Conservation (phyloP, 2,329 filamentous ascomycete species). For the Talaromyces rugulosus region DNA sequence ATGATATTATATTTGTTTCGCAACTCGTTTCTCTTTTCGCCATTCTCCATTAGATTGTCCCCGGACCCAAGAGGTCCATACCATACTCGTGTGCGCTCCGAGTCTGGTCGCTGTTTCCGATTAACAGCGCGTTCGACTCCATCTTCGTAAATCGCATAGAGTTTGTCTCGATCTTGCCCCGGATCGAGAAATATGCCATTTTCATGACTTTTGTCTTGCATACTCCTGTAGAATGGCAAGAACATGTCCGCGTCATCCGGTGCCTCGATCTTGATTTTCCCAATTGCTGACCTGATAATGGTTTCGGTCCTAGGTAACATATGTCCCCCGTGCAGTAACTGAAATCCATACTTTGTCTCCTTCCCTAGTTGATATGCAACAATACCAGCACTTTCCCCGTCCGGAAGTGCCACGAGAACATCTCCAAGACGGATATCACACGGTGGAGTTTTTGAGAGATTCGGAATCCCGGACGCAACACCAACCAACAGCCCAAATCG, state of each 20-base stretch:
- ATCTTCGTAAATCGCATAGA: not conserved
- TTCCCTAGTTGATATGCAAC: constrained; percentile 34
- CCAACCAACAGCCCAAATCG: constrained; percentile 37
- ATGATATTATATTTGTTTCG: not conserved
- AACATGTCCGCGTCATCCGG: not conserved
- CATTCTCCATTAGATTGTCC: not conserved
- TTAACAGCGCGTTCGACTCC: not conserved
- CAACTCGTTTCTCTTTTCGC: not conserved
- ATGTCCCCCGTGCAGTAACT: constrained; percentile 22
- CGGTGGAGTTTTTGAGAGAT: constrained; percentile 19
- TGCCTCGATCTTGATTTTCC: not conserved
- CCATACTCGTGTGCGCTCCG: not conserved
- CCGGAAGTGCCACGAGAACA: constrained; percentile 28
- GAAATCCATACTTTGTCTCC: constrained; percentile 25
- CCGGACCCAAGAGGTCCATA: constrained; percentile 2
- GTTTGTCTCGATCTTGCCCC: constrained; percentile 1
- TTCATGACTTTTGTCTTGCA: not conserved
- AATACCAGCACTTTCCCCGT: constrained; percentile 21
- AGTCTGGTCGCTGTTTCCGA: not conserved
- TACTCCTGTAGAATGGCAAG: constrained; percentile 1
- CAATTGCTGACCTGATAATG: constrained; percentile 27
- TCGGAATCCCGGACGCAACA: constrained; percentile 32
- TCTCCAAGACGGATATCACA: constrained; percentile 38
- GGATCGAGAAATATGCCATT: constrained; percentile 3
- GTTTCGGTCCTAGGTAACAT: constrained; percentile 25